Evolutionary conservation across 192 early-diverging fungal genomes (phyloP).

Genomic region (Backusella parvicylindrica): DNA sequence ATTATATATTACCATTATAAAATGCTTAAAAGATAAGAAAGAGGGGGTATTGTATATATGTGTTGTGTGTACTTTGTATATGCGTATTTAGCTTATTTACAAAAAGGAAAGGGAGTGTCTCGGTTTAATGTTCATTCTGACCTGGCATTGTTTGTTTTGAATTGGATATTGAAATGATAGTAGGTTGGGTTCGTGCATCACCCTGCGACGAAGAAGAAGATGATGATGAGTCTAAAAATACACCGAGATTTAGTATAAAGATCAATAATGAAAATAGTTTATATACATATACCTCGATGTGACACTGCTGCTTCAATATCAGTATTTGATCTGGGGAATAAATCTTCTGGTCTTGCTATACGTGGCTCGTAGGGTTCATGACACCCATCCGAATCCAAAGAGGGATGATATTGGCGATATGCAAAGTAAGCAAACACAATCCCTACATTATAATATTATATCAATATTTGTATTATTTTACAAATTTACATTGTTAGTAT

Average conservation of each 20-base stretch:
- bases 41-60: not conserved
- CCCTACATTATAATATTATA: slow-evolving; percentile 43
- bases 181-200: not conserved
- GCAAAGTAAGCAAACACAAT: slow-evolving; percentile 58
- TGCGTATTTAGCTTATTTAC: not conserved
- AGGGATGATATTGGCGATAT: slow-evolving; percentile 68
- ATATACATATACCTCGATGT: not conserved
- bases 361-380: slow-evolving; percentile 5
- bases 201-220: not conserved
- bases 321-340: slow-evolving; percentile 4
- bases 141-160: not conserved
- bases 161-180: not conserved
- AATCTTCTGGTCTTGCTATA: not conserved
- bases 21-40: too few relatives aligned
- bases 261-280: not conserved
- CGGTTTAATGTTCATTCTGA: not conserved
- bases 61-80: too few relatives aligned
- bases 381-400: slow-evolving; percentile 4
- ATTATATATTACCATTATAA: not conserved
- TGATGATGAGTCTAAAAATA: not conserved
- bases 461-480: not conserved
- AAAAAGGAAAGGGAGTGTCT: not conserved
- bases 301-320: not conserved
- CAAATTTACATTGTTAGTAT: not conserved
- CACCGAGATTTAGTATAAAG: not conserved